Conservation (phyloP, 768 basidiomycete genomes). For the Mycena indigotica region DNA sequence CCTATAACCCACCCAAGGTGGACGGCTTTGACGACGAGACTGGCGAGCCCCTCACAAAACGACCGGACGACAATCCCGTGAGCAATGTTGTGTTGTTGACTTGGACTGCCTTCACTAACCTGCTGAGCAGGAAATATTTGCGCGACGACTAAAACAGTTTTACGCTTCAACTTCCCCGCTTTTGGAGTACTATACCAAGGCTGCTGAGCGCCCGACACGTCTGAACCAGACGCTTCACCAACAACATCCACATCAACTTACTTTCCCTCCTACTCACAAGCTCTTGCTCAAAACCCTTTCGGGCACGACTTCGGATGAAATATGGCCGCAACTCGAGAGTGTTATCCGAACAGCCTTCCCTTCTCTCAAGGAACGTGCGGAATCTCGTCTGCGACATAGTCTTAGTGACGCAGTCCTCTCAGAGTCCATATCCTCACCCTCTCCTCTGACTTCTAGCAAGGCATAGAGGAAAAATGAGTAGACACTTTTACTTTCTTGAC, state of each 20-base stretch:
- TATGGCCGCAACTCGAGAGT: constrained; percentile 81
- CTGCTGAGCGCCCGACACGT: constrained; percentile 31
- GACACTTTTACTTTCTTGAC: too few relatives aligned
- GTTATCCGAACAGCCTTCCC: constrained; percentile 63
- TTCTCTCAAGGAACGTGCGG: constrained; percentile 51
- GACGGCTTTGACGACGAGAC: constrained; percentile 84
- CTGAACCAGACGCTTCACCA: constrained; percentile 29
- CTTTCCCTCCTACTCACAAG: constrained; percentile 46
- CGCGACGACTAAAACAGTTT: constrained; percentile 74
- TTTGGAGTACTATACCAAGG: constrained; percentile 64
- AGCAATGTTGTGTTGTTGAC: constrained; percentile 30
- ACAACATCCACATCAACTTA: constrained; percentile 55
- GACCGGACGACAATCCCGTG: constrained; percentile 89
- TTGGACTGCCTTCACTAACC: too few relatives aligned
- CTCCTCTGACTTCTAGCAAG: too few relatives aligned
- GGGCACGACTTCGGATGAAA: constrained; percentile 83
- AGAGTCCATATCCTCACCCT: too few relatives aligned
- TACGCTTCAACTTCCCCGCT: constrained; percentile 81
- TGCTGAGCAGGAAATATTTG: constrained; percentile 68
- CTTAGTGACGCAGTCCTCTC: constrained; percentile 57
- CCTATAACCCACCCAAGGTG: constrained; percentile 82
- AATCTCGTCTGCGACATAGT: constrained; percentile 49
- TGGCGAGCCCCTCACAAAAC: constrained; percentile 83
- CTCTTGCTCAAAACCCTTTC: constrained; percentile 61
- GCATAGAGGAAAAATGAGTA: background rate